Base-by-base conservation (phyloP, 2,329 filamentous ascomycete species). In the Plectosphaerella cucumerina region DNA sequence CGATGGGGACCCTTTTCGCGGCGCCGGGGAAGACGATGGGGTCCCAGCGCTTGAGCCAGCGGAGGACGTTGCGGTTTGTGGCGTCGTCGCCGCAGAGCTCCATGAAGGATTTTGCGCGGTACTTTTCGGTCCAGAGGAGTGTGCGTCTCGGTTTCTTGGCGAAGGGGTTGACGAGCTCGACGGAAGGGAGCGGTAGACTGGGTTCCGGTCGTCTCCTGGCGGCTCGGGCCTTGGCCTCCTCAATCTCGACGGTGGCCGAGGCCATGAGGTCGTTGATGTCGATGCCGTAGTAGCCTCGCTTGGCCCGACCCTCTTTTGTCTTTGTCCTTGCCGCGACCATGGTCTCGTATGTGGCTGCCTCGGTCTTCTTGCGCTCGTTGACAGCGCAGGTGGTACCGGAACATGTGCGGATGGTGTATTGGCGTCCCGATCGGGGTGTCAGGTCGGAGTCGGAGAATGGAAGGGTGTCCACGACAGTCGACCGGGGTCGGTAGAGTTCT, bases 1-100 rank as follows among this genome's bases (percentile, higher is more conserved):
- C 48, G 39, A 66, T 60, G 56, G 75, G 60, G 35, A 75, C 62
- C 56, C 81, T 89, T 61, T 81, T 89, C 45, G 77, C 75, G 5
- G 85, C 78, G 12, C 88, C 85, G 0, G 93, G 93, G 58, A 97
- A 99, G 1, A 99, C 94, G 22, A 97, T 77, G 0, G 87, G 78
- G 64, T 99, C 94, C 94, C 94, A 99, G 17, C 81, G 80, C 71
- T 99, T 99, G 39, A 99, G 73, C 94, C 94, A 99, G 48, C 89
- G 85, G 50, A 99, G 74, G 5, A 99, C 93, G 53, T 87, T 81
- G 53, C 94, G 84, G 68, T 99, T 95, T 22, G 93, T 97, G 42
- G 91, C 80, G 64, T 99, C 94, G 60, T 99, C 94, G 23, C 95
- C 95, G 45, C 96, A 90, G 0, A 99, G 77, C 59, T 99, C 94